phyloP scores from a whole-genome alignment of 2,329 filamentous ascomycete genomes.

The Alternaria brassicae region DNA sequence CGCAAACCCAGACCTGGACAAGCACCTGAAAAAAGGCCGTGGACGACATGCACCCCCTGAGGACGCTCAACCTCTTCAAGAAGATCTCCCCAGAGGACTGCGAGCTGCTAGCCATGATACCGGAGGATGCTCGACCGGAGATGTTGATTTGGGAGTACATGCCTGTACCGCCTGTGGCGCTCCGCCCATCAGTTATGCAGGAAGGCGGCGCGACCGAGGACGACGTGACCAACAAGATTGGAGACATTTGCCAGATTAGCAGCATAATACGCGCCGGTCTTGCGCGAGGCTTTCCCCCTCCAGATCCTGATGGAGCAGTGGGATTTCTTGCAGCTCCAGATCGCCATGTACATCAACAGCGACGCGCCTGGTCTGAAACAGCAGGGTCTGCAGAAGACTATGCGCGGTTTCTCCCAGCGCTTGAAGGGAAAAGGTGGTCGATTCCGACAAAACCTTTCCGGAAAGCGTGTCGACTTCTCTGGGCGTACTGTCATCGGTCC shows the following conservation, averaged over 20 bases:
- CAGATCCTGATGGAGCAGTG: slow-evolving; percentile 96
- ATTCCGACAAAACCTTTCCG: slow-evolving; percentile 94
- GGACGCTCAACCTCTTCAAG: slow-evolving; percentile 90
- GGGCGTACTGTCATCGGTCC: slow-evolving; percentile 97
- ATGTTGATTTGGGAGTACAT: slow-evolving; percentile 98
- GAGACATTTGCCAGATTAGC: slow-evolving; percentile 93
- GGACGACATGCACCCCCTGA: slow-evolving; percentile 90
- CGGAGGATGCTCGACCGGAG: slow-evolving; percentile 85
- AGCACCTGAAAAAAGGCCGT: slow-evolving; percentile 87
- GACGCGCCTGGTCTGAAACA: slow-evolving; percentile 93
- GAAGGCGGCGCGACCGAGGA: slow-evolving; percentile 95
- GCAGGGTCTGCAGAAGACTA: slow-evolving; percentile 83
- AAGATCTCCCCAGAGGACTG: slow-evolving; percentile 85
- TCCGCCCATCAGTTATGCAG: slow-evolving; percentile 91
- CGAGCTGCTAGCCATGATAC: slow-evolving; percentile 87
- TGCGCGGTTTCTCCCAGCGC: slow-evolving; percentile 92
- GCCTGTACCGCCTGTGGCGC: slow-evolving; percentile 91
- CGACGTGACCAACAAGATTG: slow-evolving; percentile 94
- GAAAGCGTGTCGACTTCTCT: slow-evolving; percentile 98
- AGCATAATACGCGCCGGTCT: slow-evolving; percentile 84
- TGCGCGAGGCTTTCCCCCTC: slow-evolving; percentile 82
- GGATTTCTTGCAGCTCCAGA: slow-evolving; percentile 94
- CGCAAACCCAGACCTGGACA: slow-evolving; percentile 82
- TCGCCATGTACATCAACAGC: slow-evolving; percentile 98
- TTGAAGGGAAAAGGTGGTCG: slow-evolving; percentile 97